Base-by-base conservation (phyloP, 1,284 basidiomycete genomes). In the Xerocomus minutiporus region DNA sequence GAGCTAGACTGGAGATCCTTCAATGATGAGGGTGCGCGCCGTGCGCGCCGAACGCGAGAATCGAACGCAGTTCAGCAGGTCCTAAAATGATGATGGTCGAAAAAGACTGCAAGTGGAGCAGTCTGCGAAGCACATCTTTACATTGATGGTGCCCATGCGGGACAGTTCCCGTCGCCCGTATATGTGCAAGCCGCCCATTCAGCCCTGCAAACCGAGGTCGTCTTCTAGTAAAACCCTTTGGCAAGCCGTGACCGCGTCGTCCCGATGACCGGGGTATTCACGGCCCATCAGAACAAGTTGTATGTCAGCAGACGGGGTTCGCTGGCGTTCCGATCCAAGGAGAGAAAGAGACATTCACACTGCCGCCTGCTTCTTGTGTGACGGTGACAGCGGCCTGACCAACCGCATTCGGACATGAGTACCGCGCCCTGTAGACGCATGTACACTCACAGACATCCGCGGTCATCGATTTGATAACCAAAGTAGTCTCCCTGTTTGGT, bases 291-390 rank as follows among this genome's bases (percentile, higher is more conserved):
- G 73, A 23, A 93, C 75, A 20, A 20, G 17, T 17, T 81, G 80
- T 46, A 83, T 6, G 78, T 83, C 3, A 91, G 78, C 41, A 73
- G 82, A 81, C 4, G 61, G 57, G 5, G 57, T 56, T 13, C 15
- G 23, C 17, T 20, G 28, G 23, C 60, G 74, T 57, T 68, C 78
- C 72, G 59, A 75, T 72, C 12, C 71, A 66, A 71, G 80, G 61
- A 75, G 73, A 6, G 71, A 70, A 53, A 83, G 82, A 12, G 82
- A 81, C 28, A 85, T 20, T 86, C 9, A 91, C 82, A 32, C 86
- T 72, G 13, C 89, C 84, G 8, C 93, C 93, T 1, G 95, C 91
- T 69, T 97, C 95, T 61, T 90, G 79, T 1, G 91, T 88, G 61
- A 98, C 93, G 56, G 95, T 84, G 39, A 91, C 84, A 0, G 93